Conservation (phyloP, 805 yeast genomes). For the Saccharomycopsis javanensis region DNA sequence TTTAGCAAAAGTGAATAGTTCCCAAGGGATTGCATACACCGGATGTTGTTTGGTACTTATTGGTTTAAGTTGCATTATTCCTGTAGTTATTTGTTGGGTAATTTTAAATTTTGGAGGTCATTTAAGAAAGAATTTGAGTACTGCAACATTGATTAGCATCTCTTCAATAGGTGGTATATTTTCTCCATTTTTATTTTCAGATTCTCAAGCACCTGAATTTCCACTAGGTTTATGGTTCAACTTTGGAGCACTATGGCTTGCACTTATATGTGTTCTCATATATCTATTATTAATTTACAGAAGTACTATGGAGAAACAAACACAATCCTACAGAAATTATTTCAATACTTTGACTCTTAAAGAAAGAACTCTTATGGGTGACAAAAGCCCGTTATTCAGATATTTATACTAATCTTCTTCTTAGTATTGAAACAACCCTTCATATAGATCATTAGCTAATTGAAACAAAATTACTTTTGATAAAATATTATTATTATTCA, state of each 20-base stretch:
- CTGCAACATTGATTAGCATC: constrained; percentile 14
- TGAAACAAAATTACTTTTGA: too few relatives aligned
- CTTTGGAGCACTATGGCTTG: constrained; percentile 5
- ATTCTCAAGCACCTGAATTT: constrained; percentile 8
- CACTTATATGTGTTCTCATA: constrained; percentile 5
- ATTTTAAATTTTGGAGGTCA: constrained; percentile 18
- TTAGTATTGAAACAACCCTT: too few relatives aligned
- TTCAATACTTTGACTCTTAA: constrained; percentile 8
- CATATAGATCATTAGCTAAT: too few relatives aligned
- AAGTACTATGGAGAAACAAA: constrained; percentile 8
- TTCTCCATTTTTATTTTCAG: constrained; percentile 11
- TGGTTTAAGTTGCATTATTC: constrained; percentile 13
- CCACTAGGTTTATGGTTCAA: constrained; percentile 10
- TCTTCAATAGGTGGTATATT: constrained; percentile 12
- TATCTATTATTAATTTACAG: constrained; percentile 7
- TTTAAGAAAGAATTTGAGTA: constrained; percentile 14
- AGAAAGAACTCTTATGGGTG: constrained; percentile 16
- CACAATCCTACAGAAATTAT: constrained; percentile 7
- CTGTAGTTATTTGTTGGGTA: constrained; percentile 16
- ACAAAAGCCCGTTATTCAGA: constrained; percentile 16
- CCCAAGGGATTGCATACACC: constrained; percentile 8
- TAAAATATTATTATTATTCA: too few relatives aligned
- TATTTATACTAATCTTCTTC: not conserved
- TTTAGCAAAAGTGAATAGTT: constrained; percentile 1
- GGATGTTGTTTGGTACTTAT: constrained; percentile 11